Base-by-base conservation (phyloP, 1,284 basidiomycete species). In the Austroboletus novae-zelandiae region DNA sequence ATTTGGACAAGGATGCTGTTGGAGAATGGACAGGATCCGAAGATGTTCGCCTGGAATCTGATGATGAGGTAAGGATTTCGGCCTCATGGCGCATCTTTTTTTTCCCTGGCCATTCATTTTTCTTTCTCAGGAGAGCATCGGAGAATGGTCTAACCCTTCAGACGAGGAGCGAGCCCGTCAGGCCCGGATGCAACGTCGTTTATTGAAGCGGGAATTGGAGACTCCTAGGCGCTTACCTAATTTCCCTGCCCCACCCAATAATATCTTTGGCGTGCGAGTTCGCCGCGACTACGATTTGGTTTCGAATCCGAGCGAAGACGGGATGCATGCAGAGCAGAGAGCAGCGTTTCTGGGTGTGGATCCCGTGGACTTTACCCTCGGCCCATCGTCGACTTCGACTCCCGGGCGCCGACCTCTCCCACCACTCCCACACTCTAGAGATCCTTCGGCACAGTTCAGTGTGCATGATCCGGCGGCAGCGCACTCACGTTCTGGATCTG, bases 141-240 rank as follows among this genome's bases (percentile, higher is more conserved):
- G 87, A 29, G 89, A 91, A 71, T 91, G 80, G 79, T 91, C 89
- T n/a, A 91, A 91, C 61, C 89, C 89, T 17, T 91, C 89, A 13
- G 89, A 91, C 59, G 89, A 91, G 67, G 89, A 91, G 63, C 77
- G 84, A 32, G 89, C 84, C 3, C 79, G 88, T 27, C 82, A 83
- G 56, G 70, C 78, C 31, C 80, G 87, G 37, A 68, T 79, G 27
- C 78, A 85, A 39, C 80, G 83, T 37, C 81, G 84, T 44, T 66
- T 79, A 51, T 71, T 79, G 51, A 70, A 73, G 31, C 69, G 68
- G 31, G 73, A 78, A 49, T 64, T 74, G 11, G 74, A 79, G 52
- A 75, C 78, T 45, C 80, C 84, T 34, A 82, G 86, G 23, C 77
- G 87, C 43, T 67, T 91, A 39, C 89, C 88, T 27, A 82, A 86